Evolutionary conservation across 2,329 filamentous ascomycete genomes (phyloP).

Genomic region (Verticillium alfalfae): DNA sequence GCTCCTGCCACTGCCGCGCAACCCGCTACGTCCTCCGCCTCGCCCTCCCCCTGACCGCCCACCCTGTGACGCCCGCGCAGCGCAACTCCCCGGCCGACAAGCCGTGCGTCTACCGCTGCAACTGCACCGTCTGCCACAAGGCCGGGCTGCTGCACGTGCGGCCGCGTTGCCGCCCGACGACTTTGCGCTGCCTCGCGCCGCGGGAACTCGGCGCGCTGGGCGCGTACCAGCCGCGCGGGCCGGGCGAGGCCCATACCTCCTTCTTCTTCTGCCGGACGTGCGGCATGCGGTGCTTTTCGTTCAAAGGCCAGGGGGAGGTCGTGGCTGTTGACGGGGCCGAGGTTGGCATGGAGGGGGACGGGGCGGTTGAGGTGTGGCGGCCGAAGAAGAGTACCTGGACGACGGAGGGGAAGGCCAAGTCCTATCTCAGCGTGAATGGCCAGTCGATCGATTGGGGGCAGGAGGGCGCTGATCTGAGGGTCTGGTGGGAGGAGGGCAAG

Average conservation of each 20-base stretch:
- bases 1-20: constrained; percentile 41
- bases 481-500: constrained; percentile 26
- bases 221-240: constrained; percentile 27
- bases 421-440: constrained; percentile 31
- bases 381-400: constrained; percentile 19
- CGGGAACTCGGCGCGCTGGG: constrained; percentile 28
- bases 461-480: constrained; percentile 28
- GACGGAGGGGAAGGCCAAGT: not conserved
- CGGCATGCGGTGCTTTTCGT: constrained; percentile 35
- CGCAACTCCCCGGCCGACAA: constrained; percentile 4
- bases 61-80: constrained; percentile 9
- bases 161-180: constrained; percentile 24
- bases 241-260: constrained; percentile 15
- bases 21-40: constrained; percentile 36
- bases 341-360: not conserved
- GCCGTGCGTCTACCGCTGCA: constrained; percentile 34
- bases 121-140: constrained; percentile 44
- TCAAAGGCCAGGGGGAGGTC: constrained; percentile 25
- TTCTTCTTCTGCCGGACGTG: constrained; percentile 43
- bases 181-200: constrained; percentile 39
- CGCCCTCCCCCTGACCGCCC: constrained; percentile 19
- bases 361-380: constrained; percentile 16
- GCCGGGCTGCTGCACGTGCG: constrained; percentile 39
- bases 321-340: constrained; percentile 11
- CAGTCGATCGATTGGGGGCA: constrained; percentile 28